These are phyloP conservation scores for Tolypocladium ovalisporum DNA, from an alignment of 2,329 filamentous ascomycete genomes.

Conservation along the genomic window DNA sequence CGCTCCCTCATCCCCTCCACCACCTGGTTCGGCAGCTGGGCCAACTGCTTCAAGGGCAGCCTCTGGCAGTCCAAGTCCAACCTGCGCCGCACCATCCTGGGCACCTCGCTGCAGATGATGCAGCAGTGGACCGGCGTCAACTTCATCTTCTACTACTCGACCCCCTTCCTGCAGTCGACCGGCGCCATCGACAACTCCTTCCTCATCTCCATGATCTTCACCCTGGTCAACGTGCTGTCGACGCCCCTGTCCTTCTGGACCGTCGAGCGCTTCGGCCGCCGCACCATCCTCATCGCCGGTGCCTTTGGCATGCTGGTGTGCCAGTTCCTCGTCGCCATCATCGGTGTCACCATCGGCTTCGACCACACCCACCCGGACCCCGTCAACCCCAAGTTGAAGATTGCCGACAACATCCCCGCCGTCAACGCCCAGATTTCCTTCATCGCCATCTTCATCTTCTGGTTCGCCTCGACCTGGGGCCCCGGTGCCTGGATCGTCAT, in stretches of 20 bases:
- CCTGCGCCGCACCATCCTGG: constrained; percentile 59
- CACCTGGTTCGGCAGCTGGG: constrained; percentile 59
- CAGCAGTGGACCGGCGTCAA: constrained; percentile 82
- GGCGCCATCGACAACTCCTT: constrained; percentile 69
- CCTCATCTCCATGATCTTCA: constrained; percentile 76
- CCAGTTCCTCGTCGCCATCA: constrained; percentile 77
- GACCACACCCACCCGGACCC: constrained; percentile 37
- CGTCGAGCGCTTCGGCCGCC: constrained; percentile 73
- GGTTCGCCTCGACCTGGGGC: constrained; percentile 84
- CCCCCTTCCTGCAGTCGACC: constrained; percentile 70
- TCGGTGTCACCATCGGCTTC: constrained; percentile 52
- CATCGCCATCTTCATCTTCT: constrained; percentile 88
- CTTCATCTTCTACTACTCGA: constrained; percentile 85
- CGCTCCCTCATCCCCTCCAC: constrained; percentile 52
- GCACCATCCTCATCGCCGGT: constrained; percentile 67
- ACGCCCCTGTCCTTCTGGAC: constrained; percentile 83
- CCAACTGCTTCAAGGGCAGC: constrained; percentile 54
- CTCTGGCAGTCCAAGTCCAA: constrained; percentile 53
- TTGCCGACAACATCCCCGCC: constrained; percentile 43
- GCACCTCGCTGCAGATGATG: constrained; percentile 70
- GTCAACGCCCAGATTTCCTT: constrained; percentile 70
- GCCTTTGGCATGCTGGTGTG: constrained; percentile 74
- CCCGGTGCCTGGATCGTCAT: constrained; percentile 74
- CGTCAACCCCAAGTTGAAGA: constrained; percentile 22
- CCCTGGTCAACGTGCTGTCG: constrained; percentile 75